A percentile compares a stretch with the other conserved stretches of the same genome.
Conservation (phyloP, 352 stramenopile species). For the Phytophthora crassamura region DNA sequence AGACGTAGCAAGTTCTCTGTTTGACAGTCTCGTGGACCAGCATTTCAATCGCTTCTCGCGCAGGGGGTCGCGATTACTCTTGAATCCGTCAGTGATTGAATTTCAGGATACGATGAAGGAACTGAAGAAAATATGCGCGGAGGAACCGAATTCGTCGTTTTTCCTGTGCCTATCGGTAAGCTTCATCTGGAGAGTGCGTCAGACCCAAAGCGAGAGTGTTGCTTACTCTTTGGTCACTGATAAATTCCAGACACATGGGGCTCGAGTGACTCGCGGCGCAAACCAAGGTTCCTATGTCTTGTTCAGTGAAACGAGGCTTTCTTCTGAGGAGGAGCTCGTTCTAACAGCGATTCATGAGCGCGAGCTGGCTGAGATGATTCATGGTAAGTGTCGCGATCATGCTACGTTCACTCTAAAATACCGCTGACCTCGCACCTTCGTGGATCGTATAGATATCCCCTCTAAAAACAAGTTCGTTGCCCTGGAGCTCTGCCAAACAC, state of each 20-base stretch:
- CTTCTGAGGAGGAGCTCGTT: conserved; percentile 74
- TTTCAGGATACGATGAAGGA: conserved; percentile 83
- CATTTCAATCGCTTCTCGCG: conserved; percentile 58
- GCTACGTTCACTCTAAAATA: not conserved
- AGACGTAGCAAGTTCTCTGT: conserved; percentile 59
- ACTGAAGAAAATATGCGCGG: conserved; percentile 43
- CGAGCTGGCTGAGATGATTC: conserved; percentile 65
- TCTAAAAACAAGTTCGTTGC: conserved; percentile 72
- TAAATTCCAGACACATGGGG: conserved; percentile 68
- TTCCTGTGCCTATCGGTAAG: conserved; percentile 72
- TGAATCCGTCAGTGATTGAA: conserved; percentile 87
- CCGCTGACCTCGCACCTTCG: not conserved
- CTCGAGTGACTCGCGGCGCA: conserved; percentile 52
- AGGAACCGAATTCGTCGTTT: conserved; percentile 54
- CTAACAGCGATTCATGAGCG: conserved; percentile 69
- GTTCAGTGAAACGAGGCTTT: conserved; percentile 73
- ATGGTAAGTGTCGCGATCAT: conserved; percentile 37
- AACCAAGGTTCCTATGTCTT: conserved; percentile 76
- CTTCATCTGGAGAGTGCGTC: not conserved
- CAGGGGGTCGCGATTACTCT: conserved; percentile 60
- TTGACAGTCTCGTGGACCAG: conserved; percentile 57
- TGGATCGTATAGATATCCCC: conserved; percentile 53
- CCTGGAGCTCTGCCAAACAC: conserved; percentile 69
- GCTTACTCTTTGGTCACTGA: not conserved
- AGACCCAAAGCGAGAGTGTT: not conserved